Base-by-base conservation (phyloP, 768 basidiomycete species). In the Boletus pseudopeckii region DNA sequence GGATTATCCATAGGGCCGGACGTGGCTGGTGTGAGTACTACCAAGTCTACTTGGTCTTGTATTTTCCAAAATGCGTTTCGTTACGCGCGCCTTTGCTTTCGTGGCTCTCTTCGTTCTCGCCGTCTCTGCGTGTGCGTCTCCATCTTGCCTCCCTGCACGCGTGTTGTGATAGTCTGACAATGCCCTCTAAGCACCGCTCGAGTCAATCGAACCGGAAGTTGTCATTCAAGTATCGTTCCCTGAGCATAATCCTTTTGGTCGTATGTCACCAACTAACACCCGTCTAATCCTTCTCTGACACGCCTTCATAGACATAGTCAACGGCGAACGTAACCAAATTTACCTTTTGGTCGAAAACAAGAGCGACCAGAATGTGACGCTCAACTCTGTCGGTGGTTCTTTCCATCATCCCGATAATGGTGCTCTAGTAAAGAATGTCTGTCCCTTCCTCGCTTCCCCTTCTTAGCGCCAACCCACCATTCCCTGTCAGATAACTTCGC, bases 251-350 rank as follows among this genome's bases (percentile, higher is more conserved):
- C 78, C 82, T 1, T 90, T 91, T 62, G 85, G 84, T 62, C 87
- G 90, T 90, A 69, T 58, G 89, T 80, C 46, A 48, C 54, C 20
- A 38, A 32, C 18, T 18, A 38, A 26, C 2, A 3, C 14, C 1
- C 24, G 2, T 24, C 56, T 47, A 62, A 59, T 22, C 58, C 48
- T 42, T 8, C 7, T 34, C 36, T 64, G 37, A 62, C 50, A 37
- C 41, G n/a, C 50, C 20, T 32, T 37, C 57, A n/a, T 63, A 92
- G 90, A 91, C 54, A 74, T 92, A 45, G 83, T 92, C 32, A 93
- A 93, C 61, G 90, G 90, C 54, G 88, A 90, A 75, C 82, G 79
- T 64, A 93, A 91, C 66, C 72, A 78, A 32, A 72, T 93, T 33
- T 71, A 71, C 24, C 70, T 93, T 45, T 70, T 76, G 26, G 76